Evolutionary conservation across 164 flowering plant genomes (phyloP), one percentile per base, ranked within the genome.

Genomic region (Macadamia tetraphylla): DNA sequence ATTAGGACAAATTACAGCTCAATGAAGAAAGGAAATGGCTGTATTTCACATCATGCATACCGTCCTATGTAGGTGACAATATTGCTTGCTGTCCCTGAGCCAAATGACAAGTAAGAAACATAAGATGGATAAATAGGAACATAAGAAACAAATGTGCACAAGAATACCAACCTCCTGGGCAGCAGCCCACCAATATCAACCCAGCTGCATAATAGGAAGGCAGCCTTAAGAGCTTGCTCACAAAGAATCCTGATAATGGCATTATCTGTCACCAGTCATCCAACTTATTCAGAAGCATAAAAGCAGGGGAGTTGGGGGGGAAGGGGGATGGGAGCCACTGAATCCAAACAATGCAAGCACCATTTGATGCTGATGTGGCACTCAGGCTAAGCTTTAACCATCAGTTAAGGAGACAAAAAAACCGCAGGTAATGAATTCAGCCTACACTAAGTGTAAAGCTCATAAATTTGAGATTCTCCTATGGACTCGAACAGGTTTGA

Each of bases 171-270:
- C 94, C 98, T 68, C 98, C 96, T 30, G 98, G 98, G 71, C 96
- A 93, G 81, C 97, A 93, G 32, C 80, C 91, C 66, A 93, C 98
- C 78, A 93, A 78, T 74, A 91, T 93, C 65, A 91, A 75, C 70
- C 98, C 98, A 69, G 97, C 96, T 59, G 97, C 97, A 81, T 89
- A 93, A 80, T 91, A 66, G 29, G 97, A 81, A 53, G 97, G 98
- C 71, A 93, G 64, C 51, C 73, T 81, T 56, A 93, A 80, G 64
- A 91, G 87, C 79, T 88, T 89, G 87, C 97, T 91, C 60, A 91
- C 83, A 65, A 84, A 71, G 73, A 66, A 88, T 31, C 87, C 97
- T 3, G 96, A 93, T 64, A 91, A 72, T 63, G 97, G 98, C 97
- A 93, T 93, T 72, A 93, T 83, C 98, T 93, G 81, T 66, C 73